Evolutionary conservation across 768 basidiomycete genomes (phyloP), one percentile per base, ranked within the genome.

Genomic region (Hydnum rufescens): DNA sequence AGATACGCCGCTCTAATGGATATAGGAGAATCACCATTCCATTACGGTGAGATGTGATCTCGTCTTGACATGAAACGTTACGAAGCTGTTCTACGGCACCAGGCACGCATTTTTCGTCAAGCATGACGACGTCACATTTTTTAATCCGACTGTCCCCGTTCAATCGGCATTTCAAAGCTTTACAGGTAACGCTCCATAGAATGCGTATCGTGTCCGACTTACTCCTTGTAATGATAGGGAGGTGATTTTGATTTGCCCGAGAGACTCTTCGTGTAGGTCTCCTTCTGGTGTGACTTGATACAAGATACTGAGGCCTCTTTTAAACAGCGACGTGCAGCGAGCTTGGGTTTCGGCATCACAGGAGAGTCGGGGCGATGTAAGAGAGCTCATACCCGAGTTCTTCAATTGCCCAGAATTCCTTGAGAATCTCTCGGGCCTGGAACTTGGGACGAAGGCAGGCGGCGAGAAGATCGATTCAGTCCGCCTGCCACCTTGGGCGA

Each of bases 41-140:
- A 88, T 60, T 89, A 87, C 56, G 84, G 53, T 54, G 26, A n/a
- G 51, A 28, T 4, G 5, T 6, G 30, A 8, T 22, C 2, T 18
- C 32, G 4, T 5, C 32, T 18, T 26, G 32, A 28, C 28, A 18
- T 16, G 16, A 19, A 4, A 2, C 6, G 13, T 22, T 43, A 29
- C 19, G 19, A n/a, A 25, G 4, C 19, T 54, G 34, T 30, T 51
- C 13, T 6, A 51, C 22, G 18, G 31, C 36, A 58, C 58, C 46
- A 57, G 67, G 92, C 42, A 95, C 92, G 0, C 92, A 96, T 62
- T 96, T 90, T 61, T 87, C 84, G 61, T 92, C 88, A 5, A 92
- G 88, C 2, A 95, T 95, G 90, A 93, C 89, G 54, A 85, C 90
- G 43, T 92, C 88, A 67, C 89, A 93, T 58, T 95, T 84, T 67